These are phyloP conservation scores for Dimocarpus longan DNA, from an alignment of 345 rosid genomes.

Conservation along the genomic window DNA sequence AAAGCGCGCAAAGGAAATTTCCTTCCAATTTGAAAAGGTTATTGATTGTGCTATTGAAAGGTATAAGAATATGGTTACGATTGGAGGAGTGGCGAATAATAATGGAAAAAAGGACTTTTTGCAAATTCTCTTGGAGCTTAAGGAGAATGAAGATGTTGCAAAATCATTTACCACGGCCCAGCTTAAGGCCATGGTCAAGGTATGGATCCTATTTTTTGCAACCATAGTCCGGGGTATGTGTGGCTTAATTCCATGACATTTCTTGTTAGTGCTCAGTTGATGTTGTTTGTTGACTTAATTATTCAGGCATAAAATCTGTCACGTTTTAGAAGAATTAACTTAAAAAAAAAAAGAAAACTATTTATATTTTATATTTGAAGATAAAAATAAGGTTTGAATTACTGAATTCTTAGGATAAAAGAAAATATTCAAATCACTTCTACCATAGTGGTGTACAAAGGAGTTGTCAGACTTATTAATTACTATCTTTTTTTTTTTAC, in stretches of 20 bases:
- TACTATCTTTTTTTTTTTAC: neutral
- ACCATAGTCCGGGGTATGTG: neutral
- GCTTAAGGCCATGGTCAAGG: conserved; percentile 44
- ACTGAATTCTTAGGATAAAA: too few species aligned
- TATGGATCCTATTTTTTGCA: conserved; percentile 10
- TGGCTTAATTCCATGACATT: too few species aligned
- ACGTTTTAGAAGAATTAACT: too few species aligned
- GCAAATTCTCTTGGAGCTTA: conserved; percentile 36
- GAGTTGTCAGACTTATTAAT: neutral
- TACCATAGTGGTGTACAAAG: too few species aligned
- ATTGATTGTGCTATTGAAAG: conserved; percentile 31
- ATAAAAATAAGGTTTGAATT: too few species aligned
- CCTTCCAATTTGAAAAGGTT: conserved; percentile 17
- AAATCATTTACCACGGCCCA: conserved; percentile 21
- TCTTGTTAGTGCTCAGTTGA: neutral
- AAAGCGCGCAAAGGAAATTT: conserved; percentile 21
- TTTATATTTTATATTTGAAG: too few species aligned
- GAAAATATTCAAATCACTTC: too few species aligned
- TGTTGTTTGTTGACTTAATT: too few species aligned
- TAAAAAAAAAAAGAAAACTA: too few species aligned
- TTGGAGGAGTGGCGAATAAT: neutral
- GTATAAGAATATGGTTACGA: neutral
- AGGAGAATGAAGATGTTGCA: conserved; percentile 17
- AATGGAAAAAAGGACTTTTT: conserved; percentile 27
- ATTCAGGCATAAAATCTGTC: neutral